Base-by-base conservation (phyloP, 768 basidiomycete species). In the Serendipita vermifera region DNA sequence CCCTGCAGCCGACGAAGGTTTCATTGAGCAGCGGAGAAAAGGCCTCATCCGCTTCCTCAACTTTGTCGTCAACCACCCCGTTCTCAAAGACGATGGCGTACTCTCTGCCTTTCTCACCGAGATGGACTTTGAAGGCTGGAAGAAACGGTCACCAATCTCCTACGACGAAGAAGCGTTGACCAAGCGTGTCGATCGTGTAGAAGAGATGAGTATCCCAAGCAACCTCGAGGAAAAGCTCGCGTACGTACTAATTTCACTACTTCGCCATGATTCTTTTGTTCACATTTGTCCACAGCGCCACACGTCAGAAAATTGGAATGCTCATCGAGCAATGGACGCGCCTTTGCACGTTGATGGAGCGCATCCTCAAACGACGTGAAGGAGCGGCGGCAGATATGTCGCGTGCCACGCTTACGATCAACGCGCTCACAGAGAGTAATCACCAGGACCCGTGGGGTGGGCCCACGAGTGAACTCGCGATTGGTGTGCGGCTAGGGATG, bases 301-400 rank as follows among this genome's bases (percentile, higher is more conserved):
- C 92, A n/a, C 82, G 88, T 53, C 75, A 77, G 41, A 86, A 81
- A 67, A 70, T 94, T n/a, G 75, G 71, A 39, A 73, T 80, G 2
- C 72, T 94, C 36, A 85, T 97, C 58, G 90, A 90, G 58, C 83
- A 87, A 59, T 96, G 92, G 88, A 87, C 92, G 63, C 83, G 85
- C 64, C 82, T 97, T 65, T 88, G 87, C 66, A 71, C 87, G 56
- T 76, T 91, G 55, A 78, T 83, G 17, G 94, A 98, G 70, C 84
- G 91, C 59, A 78, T 89, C 60, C 78, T 94, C 55, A 89, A 84
- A 69, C 80, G 93, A 70, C 81, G 88, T 64, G 87, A 93, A 76
- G 85, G 89, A 71, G 85, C 87, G 73, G 84, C 87, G 76, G 88
- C 87, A 20, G 92, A 94, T 69, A 68, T 90, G 38, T 76, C 87